Evolutionary conservation across 805 yeast species (phyloP).

Genomic region (Candida tallmaniae): DNA sequence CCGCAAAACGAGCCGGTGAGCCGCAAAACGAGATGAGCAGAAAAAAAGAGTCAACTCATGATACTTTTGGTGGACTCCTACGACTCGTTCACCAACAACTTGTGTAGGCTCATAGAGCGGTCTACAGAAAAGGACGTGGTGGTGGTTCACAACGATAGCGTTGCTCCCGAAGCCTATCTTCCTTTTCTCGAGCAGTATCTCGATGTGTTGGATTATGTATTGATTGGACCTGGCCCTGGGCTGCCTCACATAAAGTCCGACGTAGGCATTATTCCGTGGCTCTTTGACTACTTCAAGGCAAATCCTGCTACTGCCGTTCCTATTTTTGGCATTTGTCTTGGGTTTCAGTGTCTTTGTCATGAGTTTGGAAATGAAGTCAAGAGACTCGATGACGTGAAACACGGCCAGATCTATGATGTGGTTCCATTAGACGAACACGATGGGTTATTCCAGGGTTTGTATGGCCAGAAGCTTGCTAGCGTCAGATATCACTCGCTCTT

Average conservation of each 20-base stretch:
- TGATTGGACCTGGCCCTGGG: conserved; percentile 98
- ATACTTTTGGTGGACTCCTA: conserved; percentile 84
- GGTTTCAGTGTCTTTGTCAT: conserved; percentile 78
- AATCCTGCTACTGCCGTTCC: conserved; percentile 40
- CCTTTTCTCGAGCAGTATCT: conserved; percentile 39
- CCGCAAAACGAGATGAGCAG: not conserved
- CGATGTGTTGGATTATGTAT: conserved; percentile 61
- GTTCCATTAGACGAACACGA: conserved; percentile 39
- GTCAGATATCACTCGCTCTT: conserved; percentile 89
- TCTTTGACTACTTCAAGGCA: conserved; percentile 18
- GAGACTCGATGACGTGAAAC: conserved; percentile 58
- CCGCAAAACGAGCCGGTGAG: not conserved
- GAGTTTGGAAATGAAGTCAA: conserved; percentile 54
- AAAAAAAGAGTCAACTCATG: no score
- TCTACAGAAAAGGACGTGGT: conserved; percentile 48
- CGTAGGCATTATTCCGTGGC: conserved; percentile 71
- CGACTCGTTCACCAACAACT: conserved; percentile 90
- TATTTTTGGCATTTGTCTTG: conserved; percentile 86
- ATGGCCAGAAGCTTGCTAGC: conserved; percentile 31
- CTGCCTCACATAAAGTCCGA: conserved; percentile 62
- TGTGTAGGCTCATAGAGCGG: conserved; percentile 54
- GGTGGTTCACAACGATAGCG: conserved; percentile 62
- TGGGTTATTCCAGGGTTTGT: conserved; percentile 6
- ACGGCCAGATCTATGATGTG: conserved; percentile 76
- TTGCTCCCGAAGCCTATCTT: conserved; percentile 25